Evolutionary conservation across 305 asterid species (phyloP).

Genomic region (Rubia balearica): DNA sequence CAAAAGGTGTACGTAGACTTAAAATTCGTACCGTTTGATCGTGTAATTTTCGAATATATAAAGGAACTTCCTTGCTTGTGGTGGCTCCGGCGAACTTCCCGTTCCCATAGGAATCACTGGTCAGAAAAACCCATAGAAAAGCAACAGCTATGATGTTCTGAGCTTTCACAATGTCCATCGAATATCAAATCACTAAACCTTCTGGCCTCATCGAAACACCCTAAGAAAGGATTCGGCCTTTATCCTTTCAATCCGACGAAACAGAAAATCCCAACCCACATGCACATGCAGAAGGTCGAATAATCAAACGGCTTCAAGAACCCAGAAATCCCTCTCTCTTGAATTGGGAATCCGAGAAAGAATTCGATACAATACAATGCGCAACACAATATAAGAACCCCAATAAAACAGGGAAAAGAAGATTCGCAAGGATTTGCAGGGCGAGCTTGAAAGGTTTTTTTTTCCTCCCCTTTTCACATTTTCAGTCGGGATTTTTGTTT

Average conservation of each 20-base stretch:
- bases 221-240: conserved; percentile 15
- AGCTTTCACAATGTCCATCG: conserved; percentile 48
- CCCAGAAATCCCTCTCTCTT: conserved; percentile 24
- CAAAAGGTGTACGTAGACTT: neutral
- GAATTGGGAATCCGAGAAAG: neutral
- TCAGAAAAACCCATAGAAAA: conserved; percentile 42
- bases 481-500: conserved; percentile 54
- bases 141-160: conserved; percentile 43
- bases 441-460: conserved; percentile 9
- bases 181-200: conserved; percentile 29
- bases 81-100: conserved; percentile 41
- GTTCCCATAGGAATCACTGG: conserved; percentile 46
- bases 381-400: neutral
- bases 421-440: conserved; percentile 8
- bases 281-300: conserved; percentile 23
- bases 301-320: conserved; percentile 16
- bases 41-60: conserved; percentile 25
- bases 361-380: conserved; percentile 1
- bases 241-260: conserved; percentile 28
- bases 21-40: conserved; percentile 32
- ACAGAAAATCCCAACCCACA: conserved; percentile 42
- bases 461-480: conserved; percentile 29
- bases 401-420: neutral
- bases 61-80: conserved; percentile 22
- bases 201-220: conserved; percentile 14